Evolutionary conservation across 2,329 filamentous ascomycete species (phyloP), one percentile per base, ranked within the genome.

Genomic region (Clonostachys solani): DNA sequence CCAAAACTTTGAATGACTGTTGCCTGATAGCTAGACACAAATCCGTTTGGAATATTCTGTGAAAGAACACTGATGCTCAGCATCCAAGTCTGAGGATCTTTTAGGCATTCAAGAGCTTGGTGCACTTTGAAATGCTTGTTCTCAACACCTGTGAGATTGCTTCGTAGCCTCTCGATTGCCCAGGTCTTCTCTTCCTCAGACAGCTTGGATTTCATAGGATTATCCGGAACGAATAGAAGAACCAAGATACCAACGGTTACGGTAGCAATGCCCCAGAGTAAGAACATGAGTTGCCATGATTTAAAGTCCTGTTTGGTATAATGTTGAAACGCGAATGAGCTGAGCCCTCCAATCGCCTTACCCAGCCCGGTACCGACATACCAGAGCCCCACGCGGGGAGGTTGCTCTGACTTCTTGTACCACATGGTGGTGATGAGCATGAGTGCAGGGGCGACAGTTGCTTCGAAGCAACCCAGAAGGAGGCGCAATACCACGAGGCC

Each of bases 181-280:
- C 70, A 71, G 68, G 87, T 87, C 57, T 86, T 82, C 47, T 80
- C 72, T 55, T 87, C 83, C 9, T 67, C 73, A 58, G 84, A 86
- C 62, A 83, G 87, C 60, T 84, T 84, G 18, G 85, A 84, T 8
- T 81, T 75, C 84, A 88, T 87, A 1, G 84, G 85, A 15, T 77
- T 83, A 60, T 89, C 85, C 3, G 83, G 83, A 71, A 87, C 77
- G 68, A 74, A 84, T 58, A 67, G 77, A 34, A 78, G 64, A 13
- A 87, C 82, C 44, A 86, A 86, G 6, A 75, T n/a, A 12, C 84
- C 84, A 61, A 81, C 87, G 46, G 85, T 45, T 36, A 87, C 69
- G 1, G 81, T 83, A 45, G 84, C 62, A 48, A 74, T 62, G n/a
- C 84, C 85, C 58, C 86, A 87, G 0, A 74, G 66, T 35, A 88